These are phyloP conservation scores for Harrya chromipes DNA, from an alignment of 768 basidiomycete genomes.

Conservation along the genomic window DNA sequence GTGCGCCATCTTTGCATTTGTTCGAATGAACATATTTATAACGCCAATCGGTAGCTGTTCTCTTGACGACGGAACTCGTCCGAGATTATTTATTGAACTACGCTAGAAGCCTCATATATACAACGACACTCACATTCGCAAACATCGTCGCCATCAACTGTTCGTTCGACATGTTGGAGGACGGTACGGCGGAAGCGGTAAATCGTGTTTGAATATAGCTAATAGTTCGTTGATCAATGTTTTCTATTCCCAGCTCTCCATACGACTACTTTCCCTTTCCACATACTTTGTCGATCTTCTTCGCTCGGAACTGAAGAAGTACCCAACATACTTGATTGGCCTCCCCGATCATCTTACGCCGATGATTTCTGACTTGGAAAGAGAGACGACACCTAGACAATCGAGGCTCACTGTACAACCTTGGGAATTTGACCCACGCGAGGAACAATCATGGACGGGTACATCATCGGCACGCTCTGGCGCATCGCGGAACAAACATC, in stretches of 20 bases:
- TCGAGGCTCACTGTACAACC: background rate
- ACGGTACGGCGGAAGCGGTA: conserved; percentile 60
- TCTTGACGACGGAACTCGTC: conserved; percentile 68
- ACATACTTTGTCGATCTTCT: conserved; percentile 34
- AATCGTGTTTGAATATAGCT: background rate
- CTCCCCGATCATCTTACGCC: conserved; percentile 23
- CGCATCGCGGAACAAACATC: background rate
- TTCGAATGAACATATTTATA: background rate
- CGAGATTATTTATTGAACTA: conserved; percentile 90
- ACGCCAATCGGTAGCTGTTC: conserved; percentile 51
- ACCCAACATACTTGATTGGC: conserved; percentile 24
- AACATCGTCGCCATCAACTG: conserved; percentile 74
- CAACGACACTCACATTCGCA: conserved; percentile 76
- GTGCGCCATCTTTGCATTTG: conserved; percentile 42
- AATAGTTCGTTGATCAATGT: conserved; percentile 22
- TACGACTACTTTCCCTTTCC: conserved; percentile 21
- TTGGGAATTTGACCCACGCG: conserved; percentile 5
- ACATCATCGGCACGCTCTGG: background rate
- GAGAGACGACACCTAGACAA: background rate
- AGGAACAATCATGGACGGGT: background rate
- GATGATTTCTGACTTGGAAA: background rate
- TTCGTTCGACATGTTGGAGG: conserved; percentile 74
- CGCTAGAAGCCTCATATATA: conserved; percentile 88
- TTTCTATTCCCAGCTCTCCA: conserved; percentile 28
- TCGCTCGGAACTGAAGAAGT: conserved; percentile 27